phyloP scores from a whole-genome alignment of 495 filamentous ascomycete genomes.

The Aspergillus nidulans region DNA sequence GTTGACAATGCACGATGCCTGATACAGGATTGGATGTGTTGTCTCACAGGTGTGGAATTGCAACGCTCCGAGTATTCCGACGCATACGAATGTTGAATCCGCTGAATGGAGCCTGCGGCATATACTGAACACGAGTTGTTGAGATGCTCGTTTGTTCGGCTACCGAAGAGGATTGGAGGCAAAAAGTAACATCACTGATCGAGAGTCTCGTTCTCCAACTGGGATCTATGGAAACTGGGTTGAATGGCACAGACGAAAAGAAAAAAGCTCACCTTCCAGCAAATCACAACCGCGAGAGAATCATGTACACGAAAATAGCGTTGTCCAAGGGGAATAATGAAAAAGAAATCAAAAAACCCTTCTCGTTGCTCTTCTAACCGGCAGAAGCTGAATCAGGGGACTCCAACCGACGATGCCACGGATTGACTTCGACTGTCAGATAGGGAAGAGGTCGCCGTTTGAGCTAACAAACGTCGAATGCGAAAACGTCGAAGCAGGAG shows the following conservation, averaged over 20 bases:
- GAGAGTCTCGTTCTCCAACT: background rate
- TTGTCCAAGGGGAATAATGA: constrained; percentile 14
- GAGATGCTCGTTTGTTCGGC: background rate
- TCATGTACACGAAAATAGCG: constrained; percentile 23
- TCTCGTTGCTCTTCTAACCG: constrained; percentile 44
- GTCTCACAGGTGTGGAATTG: background rate
- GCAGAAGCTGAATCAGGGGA: constrained; percentile 43
- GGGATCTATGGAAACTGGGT: constrained; percentile 11
- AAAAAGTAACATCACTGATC: background rate
- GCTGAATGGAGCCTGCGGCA: background rate
- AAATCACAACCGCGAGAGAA: constrained; percentile 29
- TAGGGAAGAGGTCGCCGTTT: constrained; percentile 37
- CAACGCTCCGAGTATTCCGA: background rate
- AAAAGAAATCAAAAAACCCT: constrained; percentile 29
- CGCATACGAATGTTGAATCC: constrained; percentile 9
- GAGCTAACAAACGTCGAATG: constrained; percentile 47
- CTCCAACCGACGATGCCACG: constrained; percentile 33
- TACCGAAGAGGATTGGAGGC: background rate
- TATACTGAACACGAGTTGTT: background rate
- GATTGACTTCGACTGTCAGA: constrained; percentile 34
- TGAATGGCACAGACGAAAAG: constrained; percentile 2
- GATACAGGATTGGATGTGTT: constrained; percentile 5
- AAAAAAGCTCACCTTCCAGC: constrained; percentile 31
- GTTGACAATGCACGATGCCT: background rate
- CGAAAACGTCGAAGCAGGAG: constrained; percentile 38